Conservation (phyloP, 2,329 filamentous ascomycete species). For the Arthrobotrys megalospora region DNA sequence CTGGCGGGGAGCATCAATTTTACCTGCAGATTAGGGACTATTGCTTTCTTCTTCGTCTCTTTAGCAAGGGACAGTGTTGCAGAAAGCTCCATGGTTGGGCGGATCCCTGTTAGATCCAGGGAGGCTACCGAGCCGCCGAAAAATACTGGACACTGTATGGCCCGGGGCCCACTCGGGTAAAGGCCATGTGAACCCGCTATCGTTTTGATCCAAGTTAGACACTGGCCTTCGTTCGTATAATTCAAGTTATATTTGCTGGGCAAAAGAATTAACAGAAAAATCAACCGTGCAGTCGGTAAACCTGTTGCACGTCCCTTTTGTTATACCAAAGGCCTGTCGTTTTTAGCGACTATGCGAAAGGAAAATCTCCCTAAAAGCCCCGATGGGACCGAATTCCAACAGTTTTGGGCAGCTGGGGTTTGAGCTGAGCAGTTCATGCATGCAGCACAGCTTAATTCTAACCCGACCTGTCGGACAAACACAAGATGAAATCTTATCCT, state of each 20-base stretch:
- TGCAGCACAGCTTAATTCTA: slow-evolving; percentile 47
- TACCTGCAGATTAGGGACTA: slow-evolving; percentile 61
- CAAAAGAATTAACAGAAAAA: slow-evolving; percentile 2
- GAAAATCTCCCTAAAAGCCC: slow-evolving; percentile 41
- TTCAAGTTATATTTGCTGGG: slow-evolving; percentile 13
- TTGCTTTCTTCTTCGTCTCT: slow-evolving; percentile 54
- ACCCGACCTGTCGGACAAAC: slow-evolving; percentile 44
- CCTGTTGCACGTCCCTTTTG: slow-evolving; percentile 35
- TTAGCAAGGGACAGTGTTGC: slow-evolving; percentile 59
- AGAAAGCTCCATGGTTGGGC: slow-evolving; percentile 59
- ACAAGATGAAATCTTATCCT: slow-evolving; percentile 39
- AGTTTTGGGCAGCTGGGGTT: slow-evolving; percentile 25
- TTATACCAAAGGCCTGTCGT: slow-evolving; percentile 7
- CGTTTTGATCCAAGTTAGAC: slow-evolving; percentile 2
- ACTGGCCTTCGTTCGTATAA: neutral
- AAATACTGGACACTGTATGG: slow-evolving; percentile 10
- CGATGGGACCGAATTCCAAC: slow-evolving; percentile 46
- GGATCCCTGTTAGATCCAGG: slow-evolving; percentile 55
- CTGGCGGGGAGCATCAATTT: slow-evolving; percentile 60
- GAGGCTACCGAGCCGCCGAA: slow-evolving; percentile 44
- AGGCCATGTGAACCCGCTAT: slow-evolving; percentile 17
- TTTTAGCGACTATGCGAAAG: slow-evolving; percentile 39
- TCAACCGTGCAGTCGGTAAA: slow-evolving; percentile 32
- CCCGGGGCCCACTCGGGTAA: slow-evolving; percentile 41
- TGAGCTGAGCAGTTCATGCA: slow-evolving; percentile 30